Evolutionary conservation across 108 stramenopile genomes (phyloP).

Genomic region (Stephanodiscus minutulus): DNA sequence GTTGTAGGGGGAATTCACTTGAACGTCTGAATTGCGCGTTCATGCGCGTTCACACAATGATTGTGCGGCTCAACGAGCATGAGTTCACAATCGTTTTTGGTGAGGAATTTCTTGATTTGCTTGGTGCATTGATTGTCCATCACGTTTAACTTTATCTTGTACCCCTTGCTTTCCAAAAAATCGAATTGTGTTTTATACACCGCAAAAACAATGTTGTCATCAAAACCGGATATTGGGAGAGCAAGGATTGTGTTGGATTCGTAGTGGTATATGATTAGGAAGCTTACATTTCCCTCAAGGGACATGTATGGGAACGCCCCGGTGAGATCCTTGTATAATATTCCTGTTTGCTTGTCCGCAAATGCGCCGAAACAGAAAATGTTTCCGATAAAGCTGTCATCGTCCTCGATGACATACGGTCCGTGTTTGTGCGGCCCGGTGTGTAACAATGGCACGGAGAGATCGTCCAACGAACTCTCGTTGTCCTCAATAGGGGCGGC

Average conservation of each 20-base stretch:
- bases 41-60: background rate
- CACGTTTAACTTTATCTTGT: too few relatives aligned
- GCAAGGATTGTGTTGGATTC: background rate
- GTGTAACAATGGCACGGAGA: too few relatives aligned
- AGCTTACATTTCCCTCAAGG: background rate
- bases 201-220: background rate
- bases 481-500: too few relatives aligned
- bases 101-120: background rate
- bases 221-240: background rate
- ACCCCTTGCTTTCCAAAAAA: too few relatives aligned
- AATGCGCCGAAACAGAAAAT: conserved; percentile 1
- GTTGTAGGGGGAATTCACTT: background rate
- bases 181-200: too few relatives aligned
- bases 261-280: background rate
- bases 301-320: background rate
- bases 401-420: too few relatives aligned
- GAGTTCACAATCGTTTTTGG: too few relatives aligned
- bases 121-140: background rate
- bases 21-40: background rate
- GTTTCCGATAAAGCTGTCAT: too few relatives aligned
- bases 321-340: background rate
- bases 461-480: too few relatives aligned
- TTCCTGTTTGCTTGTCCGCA: background rate
- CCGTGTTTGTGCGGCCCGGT: too few relatives aligned
- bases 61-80: background rate